Conservation (phyloP, 2,329 filamentous ascomycete species). For the Ophiostoma piceae region DNA sequence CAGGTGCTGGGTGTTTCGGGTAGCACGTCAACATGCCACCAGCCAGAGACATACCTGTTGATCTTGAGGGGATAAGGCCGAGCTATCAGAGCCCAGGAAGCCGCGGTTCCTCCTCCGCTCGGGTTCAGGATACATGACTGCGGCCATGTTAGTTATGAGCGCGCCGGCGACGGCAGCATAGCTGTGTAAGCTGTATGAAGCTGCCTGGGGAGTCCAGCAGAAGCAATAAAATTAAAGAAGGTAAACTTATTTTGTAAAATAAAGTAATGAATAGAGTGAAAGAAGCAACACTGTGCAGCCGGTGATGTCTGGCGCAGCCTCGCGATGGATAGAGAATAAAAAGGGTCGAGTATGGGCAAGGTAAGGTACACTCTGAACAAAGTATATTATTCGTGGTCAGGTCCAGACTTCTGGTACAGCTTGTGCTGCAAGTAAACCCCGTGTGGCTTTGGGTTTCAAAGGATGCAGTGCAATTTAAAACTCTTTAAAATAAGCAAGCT, state of each 20-base stretch:
- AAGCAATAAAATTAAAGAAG: no score
- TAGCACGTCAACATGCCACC: not conserved
- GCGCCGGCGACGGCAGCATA: not conserved
- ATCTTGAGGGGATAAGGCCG: conserved; percentile 46
- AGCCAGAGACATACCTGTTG: conserved; percentile 38
- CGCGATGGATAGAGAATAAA: not conserved
- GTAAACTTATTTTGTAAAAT: no score
- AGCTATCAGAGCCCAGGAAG: conserved; percentile 48
- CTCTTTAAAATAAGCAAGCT: not conserved
- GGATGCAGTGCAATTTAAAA: not conserved
- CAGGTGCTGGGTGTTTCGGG: not conserved
- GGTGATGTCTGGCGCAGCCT: conserved; percentile 4
- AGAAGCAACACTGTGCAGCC: not conserved
- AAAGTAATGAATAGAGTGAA: no score
- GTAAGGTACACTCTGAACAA: not conserved
- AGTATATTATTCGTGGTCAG: not conserved
- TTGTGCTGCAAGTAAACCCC: not conserved
- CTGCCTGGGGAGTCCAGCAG: not conserved
- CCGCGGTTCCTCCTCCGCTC: conserved; percentile 43
- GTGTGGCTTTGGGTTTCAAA: not conserved
- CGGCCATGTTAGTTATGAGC: conserved; percentile 19
- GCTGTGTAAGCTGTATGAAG: not conserved
- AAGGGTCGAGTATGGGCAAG: not conserved
- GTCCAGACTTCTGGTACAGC: not conserved
- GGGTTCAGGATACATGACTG: conserved; percentile 34